Conservation (phyloP, 257 asterid genomes). For the Solanum piurae region DNA sequence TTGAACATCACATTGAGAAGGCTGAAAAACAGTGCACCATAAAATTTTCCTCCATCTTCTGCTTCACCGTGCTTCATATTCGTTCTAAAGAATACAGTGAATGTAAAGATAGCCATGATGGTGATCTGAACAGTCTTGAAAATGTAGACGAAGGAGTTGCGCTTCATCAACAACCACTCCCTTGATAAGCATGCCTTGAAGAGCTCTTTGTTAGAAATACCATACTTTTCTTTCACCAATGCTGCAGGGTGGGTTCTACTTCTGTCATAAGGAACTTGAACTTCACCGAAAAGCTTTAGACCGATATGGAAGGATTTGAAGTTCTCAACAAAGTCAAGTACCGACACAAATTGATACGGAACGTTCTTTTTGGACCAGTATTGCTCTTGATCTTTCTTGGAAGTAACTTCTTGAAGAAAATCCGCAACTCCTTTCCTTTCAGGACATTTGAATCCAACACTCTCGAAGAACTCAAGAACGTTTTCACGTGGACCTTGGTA, state of each 20-base stretch:
- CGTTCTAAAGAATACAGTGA: conserved; percentile 64
- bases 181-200: conserved; percentile 54
- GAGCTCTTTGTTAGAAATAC: conserved; percentile 52
- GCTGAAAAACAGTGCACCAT: conserved; percentile 59
- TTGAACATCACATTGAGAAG: conserved; percentile 64
- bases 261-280: conserved; percentile 42
- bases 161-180: conserved; percentile 60
- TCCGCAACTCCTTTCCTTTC: conserved; percentile 65
- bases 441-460: conserved; percentile 57
- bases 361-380: conserved; percentile 45
- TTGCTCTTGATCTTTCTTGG: conserved; percentile 61
- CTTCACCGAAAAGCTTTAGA: conserved; percentile 28
- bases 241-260: conserved; percentile 56
- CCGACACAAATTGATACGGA: conserved; percentile 34
- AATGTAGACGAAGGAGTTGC: conserved; percentile 51
- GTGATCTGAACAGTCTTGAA: conserved; percentile 62
- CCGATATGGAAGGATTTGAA: conserved; percentile 41
- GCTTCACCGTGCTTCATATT: conserved; percentile 45
- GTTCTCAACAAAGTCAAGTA: conserved; percentile 23
- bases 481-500: conserved; percentile 62
- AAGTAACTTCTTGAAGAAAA: conserved; percentile 62
- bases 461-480: conserved; percentile 48
- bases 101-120: conserved; percentile 55
- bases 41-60: conserved; percentile 51
- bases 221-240: conserved; percentile 45